A percentile compares a stretch with the other conserved stretches of the same genome.
Conservation (phyloP, 2,329 filamentous ascomycete species). For the Fusarium pseudoanthophilum region DNA sequence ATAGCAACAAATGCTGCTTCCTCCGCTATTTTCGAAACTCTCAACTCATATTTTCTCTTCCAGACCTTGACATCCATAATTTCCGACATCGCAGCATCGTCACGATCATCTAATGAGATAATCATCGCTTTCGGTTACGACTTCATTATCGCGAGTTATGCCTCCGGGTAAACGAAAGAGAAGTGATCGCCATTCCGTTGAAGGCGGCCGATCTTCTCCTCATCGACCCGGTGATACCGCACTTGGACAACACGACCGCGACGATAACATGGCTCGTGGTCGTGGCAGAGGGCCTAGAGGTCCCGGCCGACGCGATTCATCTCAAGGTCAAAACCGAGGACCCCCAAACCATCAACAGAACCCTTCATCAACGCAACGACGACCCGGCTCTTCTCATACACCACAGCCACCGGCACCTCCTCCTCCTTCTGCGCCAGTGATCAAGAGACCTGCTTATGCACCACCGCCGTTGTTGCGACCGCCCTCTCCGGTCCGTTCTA, state of each 20-base stretch:
- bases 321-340: slow-evolving; percentile 50
- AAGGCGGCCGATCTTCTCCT: slow-evolving; percentile 67
- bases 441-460: slow-evolving; percentile 33
- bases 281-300: slow-evolving; percentile 61
- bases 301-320: slow-evolving; percentile 64
- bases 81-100: slow-evolving; percentile 1
- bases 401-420: background rate
- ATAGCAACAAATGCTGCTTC: slow-evolving; percentile 25
- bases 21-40: slow-evolving; percentile 8
- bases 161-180: slow-evolving; percentile 68
- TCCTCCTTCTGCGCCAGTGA: slow-evolving; percentile 37
- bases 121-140: slow-evolving; percentile 25
- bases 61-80: slow-evolving; percentile 18
- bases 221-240: slow-evolving; percentile 69
- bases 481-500: slow-evolving; percentile 52
- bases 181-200: slow-evolving; percentile 60
- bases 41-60: slow-evolving; percentile 32
- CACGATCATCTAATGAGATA: slow-evolving; percentile 50
- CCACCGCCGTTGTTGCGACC: slow-evolving; percentile 41
- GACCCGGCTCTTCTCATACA: slow-evolving; percentile 37
- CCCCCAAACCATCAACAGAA: slow-evolving; percentile 42
- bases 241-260: slow-evolving; percentile 68
- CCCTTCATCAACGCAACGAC: slow-evolving; percentile 39
- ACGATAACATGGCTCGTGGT: slow-evolving; percentile 59
- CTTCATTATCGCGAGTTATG: slow-evolving; percentile 54